These are phyloP conservation scores for Albatrellus ellisii DNA, from an alignment of 768 basidiomycete genomes.

Conservation along the genomic window DNA sequence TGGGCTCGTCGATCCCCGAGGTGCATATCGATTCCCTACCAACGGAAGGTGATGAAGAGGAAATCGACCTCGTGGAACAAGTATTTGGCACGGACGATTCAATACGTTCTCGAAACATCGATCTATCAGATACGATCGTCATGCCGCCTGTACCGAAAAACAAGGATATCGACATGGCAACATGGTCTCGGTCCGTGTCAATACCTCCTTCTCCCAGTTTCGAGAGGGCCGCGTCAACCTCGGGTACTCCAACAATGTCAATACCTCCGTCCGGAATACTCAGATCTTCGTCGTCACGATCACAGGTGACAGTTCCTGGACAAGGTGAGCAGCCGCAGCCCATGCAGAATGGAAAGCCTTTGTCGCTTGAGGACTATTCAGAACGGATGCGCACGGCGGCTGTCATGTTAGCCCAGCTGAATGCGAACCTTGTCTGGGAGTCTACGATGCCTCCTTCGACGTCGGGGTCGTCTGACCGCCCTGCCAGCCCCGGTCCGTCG, in stretches of 20 bases:
- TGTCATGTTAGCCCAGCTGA: constrained; percentile 95
- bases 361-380: constrained; percentile 95
- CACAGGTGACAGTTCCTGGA: too few relatives aligned
- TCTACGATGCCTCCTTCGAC: constrained; percentile 18
- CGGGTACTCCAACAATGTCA: too few relatives aligned
- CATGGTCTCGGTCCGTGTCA: constrained; percentile 55
- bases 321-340: constrained; percentile 5
- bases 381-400: constrained; percentile 98
- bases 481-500: constrained; percentile 12
- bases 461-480: constrained; percentile 9
- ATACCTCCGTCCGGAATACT: not conserved
- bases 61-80: constrained; percentile 96
- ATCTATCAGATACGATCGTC: constrained; percentile 76
- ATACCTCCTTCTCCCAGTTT: constrained; percentile 34
- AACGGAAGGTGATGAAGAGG: constrained; percentile 46
- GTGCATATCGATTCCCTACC: constrained; percentile 1
- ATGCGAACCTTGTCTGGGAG: constrained; percentile 61
- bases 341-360: constrained; percentile 13
- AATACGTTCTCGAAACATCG: constrained; percentile 53
- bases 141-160: constrained; percentile 78
- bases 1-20: not conserved
- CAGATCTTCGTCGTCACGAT: constrained; percentile 2
- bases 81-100: constrained; percentile 73
- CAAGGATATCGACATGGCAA: constrained; percentile 72
- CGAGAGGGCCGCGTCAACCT: constrained; percentile 16